These are phyloP conservation scores for Alternaria sp. DNA, from an alignment of 2,329 filamentous ascomycete species.

Conservation along the genomic window DNA sequence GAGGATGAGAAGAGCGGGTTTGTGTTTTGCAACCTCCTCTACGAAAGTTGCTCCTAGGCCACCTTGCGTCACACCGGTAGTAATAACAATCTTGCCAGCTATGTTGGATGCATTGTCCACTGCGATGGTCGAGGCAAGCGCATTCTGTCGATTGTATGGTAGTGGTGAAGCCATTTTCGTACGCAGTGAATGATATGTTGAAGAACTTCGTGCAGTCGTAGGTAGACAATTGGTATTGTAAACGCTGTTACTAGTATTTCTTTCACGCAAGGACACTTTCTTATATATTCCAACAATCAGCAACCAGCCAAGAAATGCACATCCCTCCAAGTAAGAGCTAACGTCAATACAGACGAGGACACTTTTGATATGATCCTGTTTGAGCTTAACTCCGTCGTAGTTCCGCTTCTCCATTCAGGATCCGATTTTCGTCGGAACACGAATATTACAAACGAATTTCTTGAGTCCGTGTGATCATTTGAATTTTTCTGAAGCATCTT, in stretches of 20 bases:
- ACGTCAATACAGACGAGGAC: neutral
- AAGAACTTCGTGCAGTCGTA: neutral
- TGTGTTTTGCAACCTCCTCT: slow-evolving; percentile 38
- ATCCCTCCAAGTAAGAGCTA: neutral
- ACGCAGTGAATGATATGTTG: neutral
- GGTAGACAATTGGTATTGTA: neutral
- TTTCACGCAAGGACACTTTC: neutral
- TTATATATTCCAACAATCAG: neutral
- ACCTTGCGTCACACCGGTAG: slow-evolving; percentile 45
- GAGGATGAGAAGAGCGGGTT: slow-evolving; percentile 41
- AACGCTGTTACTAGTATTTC: neutral
- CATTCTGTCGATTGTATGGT: slow-evolving; percentile 34
- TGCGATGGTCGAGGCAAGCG: slow-evolving; percentile 49
- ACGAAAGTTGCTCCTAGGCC: slow-evolving; percentile 41
- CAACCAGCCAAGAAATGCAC: neutral
- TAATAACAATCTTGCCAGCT: slow-evolving; percentile 56
- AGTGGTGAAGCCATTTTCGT: slow-evolving; percentile 21
- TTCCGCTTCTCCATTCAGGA: neutral
- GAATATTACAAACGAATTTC: neutral
- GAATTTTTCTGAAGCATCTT: neutral
- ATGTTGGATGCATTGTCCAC: slow-evolving; percentile 54
- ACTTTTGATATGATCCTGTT: neutral
- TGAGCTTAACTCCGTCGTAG: slow-evolving; percentile 4
- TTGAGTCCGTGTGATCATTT: neutral
- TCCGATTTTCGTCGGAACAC: neutral